Conservation (phyloP, 1,139 yeast genomes). For the Magnusiomyces ingens region DNA sequence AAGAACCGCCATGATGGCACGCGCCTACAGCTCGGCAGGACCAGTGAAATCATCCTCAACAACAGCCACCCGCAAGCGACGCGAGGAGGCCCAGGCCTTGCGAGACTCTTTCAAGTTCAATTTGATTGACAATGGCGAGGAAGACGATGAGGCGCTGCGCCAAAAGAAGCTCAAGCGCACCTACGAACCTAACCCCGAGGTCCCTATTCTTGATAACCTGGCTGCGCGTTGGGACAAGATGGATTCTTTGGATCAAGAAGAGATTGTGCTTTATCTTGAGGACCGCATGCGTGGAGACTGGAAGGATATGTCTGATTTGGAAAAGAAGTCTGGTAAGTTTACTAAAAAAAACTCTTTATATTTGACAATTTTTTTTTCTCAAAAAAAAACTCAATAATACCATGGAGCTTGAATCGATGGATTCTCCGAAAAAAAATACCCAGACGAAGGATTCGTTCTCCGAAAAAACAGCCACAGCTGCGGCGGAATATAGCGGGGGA, state of each 20-base stretch:
- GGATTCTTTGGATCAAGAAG: conserved; percentile 38
- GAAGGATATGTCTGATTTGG: conserved; percentile 33
- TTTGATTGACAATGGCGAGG: conserved; percentile 26
- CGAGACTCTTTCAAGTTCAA: conserved; percentile 27
- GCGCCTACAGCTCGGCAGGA: too few relatives aligned
- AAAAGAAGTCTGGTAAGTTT: conserved; percentile 34
- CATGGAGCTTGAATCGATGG: neutral
- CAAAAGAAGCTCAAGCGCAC: conserved; percentile 23
- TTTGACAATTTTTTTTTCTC: neutral
- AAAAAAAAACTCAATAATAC: too few relatives aligned
- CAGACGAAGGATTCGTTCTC: too few relatives aligned
- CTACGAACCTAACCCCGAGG: conserved; percentile 22
- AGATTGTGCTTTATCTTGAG: conserved; percentile 38
- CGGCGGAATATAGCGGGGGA: too few relatives aligned
- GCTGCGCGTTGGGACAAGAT: conserved; percentile 35
- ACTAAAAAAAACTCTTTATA: conserved; percentile 8
- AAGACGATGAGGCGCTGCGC: conserved; percentile 26
- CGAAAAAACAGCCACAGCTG: too few relatives aligned
- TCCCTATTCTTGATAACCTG: conserved; percentile 28
- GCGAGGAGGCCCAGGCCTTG: conserved; percentile 27
- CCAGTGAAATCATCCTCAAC: neutral
- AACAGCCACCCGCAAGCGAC: conserved; percentile 11
- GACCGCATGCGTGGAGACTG: conserved; percentile 41
- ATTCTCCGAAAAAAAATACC: neutral
- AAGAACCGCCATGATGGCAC: too few relatives aligned